Evolutionary conservation across 805 yeast genomes (phyloP).

Genomic region (Candida lessepsii): DNA sequence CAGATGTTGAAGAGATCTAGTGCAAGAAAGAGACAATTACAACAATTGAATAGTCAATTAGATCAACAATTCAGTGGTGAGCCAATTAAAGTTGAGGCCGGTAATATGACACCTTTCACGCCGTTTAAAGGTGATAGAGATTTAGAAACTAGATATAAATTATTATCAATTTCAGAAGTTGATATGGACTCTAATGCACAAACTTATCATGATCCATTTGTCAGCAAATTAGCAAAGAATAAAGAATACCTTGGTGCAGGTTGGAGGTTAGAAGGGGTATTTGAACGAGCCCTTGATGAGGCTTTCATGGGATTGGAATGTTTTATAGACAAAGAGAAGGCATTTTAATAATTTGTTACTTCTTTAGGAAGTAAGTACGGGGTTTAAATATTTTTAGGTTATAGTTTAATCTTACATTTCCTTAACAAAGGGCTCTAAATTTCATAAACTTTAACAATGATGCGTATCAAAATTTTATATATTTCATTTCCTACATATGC

Average conservation of each 20-base stretch:
- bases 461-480: too few species aligned
- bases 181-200: constrained; percentile 22
- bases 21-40: constrained; percentile 59
- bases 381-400: too few species aligned
- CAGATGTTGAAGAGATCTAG: constrained; percentile 58
- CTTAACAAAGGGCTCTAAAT: too few species aligned
- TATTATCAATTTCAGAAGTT: constrained; percentile 26
- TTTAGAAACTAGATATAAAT: constrained; percentile 47
- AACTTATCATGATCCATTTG: constrained; percentile 44
- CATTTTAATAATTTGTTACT: background rate
- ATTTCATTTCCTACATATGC: too few species aligned
- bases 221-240: constrained; percentile 51
- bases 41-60: constrained; percentile 57
- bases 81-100: constrained; percentile 17
- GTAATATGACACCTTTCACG: constrained; percentile 64
- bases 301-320: constrained; percentile 92
- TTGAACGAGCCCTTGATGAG: constrained; percentile 74
- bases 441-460: too few species aligned
- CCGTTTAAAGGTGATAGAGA: constrained; percentile 93
- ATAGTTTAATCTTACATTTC: too few species aligned
- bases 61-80: constrained; percentile 36
- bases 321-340: constrained; percentile 49
- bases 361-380: too few species aligned
- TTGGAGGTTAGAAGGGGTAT: constrained; percentile 67
- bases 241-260: constrained; percentile 83